Percentiles rank a stretch among this genome's conserved stretches.
These are phyloP conservation scores for Podospora pseudoanserina DNA, from an alignment of 495 filamentous ascomycete genomes.

Conservation along the genomic window DNA sequence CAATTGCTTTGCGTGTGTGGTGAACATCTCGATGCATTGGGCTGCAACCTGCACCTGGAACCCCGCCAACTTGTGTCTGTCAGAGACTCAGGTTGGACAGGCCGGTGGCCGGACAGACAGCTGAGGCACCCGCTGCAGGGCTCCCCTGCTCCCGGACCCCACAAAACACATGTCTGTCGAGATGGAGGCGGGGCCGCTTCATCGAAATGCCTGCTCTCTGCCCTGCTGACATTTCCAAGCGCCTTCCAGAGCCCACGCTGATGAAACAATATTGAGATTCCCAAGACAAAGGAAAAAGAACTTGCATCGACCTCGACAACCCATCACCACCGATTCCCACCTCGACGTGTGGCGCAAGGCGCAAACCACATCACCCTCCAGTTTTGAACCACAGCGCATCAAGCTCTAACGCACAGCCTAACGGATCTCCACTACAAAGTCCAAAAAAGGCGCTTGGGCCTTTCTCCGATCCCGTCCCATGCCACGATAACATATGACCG, in stretches of 20 bases:
- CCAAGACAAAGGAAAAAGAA: neutral
- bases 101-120: neutral
- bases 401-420: slow-evolving; percentile 5
- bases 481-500: slow-evolving; percentile 24
- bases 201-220: neutral
- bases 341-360: no score
- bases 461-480: slow-evolving; percentile 1
- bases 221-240: neutral
- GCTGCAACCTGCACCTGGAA: neutral
- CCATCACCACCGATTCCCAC: neutral
- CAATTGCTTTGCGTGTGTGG: neutral
- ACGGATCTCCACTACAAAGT: neutral
- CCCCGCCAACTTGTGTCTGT: neutral
- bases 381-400: neutral
- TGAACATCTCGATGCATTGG: neutral
- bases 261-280: neutral
- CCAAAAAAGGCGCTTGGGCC: neutral
- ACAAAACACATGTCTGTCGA: neutral
- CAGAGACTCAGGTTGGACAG: neutral
- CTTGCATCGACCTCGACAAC: neutral
- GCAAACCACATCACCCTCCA: no score
- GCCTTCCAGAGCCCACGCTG: neutral
- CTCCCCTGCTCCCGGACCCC: neutral
- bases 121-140: neutral
- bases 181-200: neutral